A percentile compares a stretch with the other conserved stretches of the same genome.
Conservation (phyloP, 352 stramenopile species). For the Globisporangium carolinianum region DNA sequence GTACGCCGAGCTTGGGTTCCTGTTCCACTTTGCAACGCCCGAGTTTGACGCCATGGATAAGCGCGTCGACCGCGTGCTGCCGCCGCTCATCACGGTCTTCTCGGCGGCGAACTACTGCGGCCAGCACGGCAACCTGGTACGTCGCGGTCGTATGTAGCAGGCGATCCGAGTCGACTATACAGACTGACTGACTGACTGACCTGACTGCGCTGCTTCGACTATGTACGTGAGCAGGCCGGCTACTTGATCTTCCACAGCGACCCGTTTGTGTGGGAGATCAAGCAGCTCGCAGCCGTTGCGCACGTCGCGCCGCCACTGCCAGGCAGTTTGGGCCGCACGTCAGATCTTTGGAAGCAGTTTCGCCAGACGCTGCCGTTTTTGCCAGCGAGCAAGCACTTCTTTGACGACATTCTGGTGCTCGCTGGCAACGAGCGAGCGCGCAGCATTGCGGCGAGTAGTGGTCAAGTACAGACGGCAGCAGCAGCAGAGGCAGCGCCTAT, state of each 20-base stretch:
- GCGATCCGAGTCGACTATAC: not conserved
- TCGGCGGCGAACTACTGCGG: slow-evolving; percentile 96
- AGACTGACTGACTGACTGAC: not conserved
- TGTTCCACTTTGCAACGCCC: slow-evolving; percentile 49
- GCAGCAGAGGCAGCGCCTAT: not conserved
- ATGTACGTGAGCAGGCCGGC: slow-evolving; percentile 24
- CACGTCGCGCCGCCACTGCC: slow-evolving; percentile 54
- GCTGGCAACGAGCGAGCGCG: slow-evolving; percentile 6
- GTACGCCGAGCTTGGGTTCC: slow-evolving; percentile 63
- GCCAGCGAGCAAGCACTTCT: slow-evolving; percentile 75
- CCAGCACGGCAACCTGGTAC: slow-evolving; percentile 59
- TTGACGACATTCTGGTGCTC: slow-evolving; percentile 61
- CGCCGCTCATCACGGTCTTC: slow-evolving; percentile 92
- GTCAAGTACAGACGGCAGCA: not conserved
- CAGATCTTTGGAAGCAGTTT: slow-evolving; percentile 70
- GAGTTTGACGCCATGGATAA: slow-evolving; percentile 39
- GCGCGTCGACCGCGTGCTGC: slow-evolving; percentile 34
- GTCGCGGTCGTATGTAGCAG: not conserved
- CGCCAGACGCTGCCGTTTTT: slow-evolving; percentile 74
- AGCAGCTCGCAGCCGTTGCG: slow-evolving; percentile 35
- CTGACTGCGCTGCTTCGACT: not conserved
- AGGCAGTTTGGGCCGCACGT: slow-evolving; percentile 30
- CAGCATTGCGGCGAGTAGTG: not conserved
- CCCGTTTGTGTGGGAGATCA: slow-evolving; percentile 43
- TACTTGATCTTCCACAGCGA: slow-evolving; percentile 45